A percentile compares a stretch with the other conserved stretches of the same genome.
Evolutionary conservation across 2,329 filamentous ascomycete species (phyloP).

Genomic region (Diaporthe australafricana): DNA sequence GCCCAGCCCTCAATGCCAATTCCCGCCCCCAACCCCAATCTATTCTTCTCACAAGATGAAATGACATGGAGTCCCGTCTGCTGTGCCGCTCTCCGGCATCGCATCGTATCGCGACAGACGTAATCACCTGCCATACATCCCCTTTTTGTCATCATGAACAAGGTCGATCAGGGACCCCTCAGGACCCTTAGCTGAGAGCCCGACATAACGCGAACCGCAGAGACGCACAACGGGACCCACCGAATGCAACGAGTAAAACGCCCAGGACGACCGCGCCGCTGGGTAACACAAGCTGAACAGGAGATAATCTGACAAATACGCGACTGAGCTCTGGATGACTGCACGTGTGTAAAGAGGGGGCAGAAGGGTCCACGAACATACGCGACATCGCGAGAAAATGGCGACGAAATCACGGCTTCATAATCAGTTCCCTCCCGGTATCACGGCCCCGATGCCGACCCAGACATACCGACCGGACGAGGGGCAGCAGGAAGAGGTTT

Average conservation of each 20-base stretch:
- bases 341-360: neutral
- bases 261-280: neutral
- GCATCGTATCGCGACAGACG: neutral
- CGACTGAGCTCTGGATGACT: neutral
- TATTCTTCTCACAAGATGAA: constrained; percentile 1
- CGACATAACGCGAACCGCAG: neutral
- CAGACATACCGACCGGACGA: neutral
- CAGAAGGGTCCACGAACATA: neutral
- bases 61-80: constrained; percentile 11
- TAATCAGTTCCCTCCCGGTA: neutral
- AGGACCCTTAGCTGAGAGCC: neutral
- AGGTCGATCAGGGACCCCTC: neutral
- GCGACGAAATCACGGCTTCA: constrained; percentile 11
- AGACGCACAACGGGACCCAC: neutral
- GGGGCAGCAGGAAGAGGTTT: constrained; percentile 10
- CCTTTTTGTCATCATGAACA: neutral
- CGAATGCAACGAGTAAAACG: neutral
- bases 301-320: constrained; percentile 19
- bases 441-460: constrained; percentile 2
- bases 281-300: constrained; percentile 27
- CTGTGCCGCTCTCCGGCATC: constrained; percentile 20
- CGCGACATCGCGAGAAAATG: neutral
- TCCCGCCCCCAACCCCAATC: neutral
- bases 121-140: neutral
- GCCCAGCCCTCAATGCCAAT: neutral